Percentiles rank a stretch among this genome's conserved stretches.
Evolutionary conservation across 108 stramenopile genomes (phyloP).

Genomic region (Stephanodiscus triporus): DNA sequence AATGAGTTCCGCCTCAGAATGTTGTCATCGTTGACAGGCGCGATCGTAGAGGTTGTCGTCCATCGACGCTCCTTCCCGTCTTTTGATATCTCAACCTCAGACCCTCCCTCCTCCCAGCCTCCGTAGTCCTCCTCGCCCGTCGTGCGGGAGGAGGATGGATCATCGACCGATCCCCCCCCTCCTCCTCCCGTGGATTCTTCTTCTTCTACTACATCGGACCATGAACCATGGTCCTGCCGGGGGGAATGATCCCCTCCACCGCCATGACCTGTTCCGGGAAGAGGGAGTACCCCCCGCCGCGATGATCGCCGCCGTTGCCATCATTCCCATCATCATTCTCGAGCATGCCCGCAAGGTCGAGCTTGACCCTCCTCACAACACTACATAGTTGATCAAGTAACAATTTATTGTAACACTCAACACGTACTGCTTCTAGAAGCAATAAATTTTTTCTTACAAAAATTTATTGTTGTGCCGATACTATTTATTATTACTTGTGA

Average conservation of each 20-base stretch:
- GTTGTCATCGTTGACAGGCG: too few relatives aligned
- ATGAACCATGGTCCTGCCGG: conserved; percentile 77
- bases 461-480: too few relatives aligned
- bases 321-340: conserved; percentile 6
- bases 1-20: too few relatives aligned
- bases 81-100: neutral
- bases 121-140: too few relatives aligned
- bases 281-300: conserved; percentile 60
- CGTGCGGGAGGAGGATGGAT: too few relatives aligned
- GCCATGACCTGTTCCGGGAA: conserved; percentile 98
- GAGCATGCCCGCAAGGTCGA: conserved; percentile 68
- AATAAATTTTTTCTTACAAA: too few relatives aligned
- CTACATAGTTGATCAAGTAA: too few relatives aligned
- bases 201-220: conserved; percentile 14
- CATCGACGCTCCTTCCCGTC: conserved; percentile 20
- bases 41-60: too few relatives aligned
- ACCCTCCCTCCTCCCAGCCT: neutral
- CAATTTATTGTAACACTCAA: too few relatives aligned
- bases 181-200: conserved; percentile 5
- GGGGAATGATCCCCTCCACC: conserved; percentile 89
- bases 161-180: too few relatives aligned
- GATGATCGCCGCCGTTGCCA: conserved; percentile 21
- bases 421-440: too few relatives aligned
- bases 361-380: conserved; percentile 71
- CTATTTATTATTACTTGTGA: too few relatives aligned